Percentiles rank a stretch among this genome's conserved stretches.
Evolutionary conservation across 768 basidiomycete genomes (phyloP).

Genomic region (Termitomyces sp.): DNA sequence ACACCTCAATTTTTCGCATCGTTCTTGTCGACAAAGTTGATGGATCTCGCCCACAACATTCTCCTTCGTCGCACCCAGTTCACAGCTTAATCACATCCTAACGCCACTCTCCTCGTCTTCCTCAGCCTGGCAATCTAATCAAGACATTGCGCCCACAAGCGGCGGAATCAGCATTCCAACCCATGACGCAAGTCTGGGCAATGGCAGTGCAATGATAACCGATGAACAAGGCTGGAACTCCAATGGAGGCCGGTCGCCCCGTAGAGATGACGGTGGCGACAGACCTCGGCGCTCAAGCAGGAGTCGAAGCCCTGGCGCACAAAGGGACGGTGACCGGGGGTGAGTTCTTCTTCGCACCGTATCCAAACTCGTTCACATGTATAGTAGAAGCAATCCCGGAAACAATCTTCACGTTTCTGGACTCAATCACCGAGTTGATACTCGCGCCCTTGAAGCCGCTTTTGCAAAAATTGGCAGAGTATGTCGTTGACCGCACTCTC

Average conservation of each 20-base stretch:
- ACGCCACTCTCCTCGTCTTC: constrained; percentile 27
- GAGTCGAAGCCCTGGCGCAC: constrained; percentile 64
- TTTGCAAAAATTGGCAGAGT: constrained; percentile 89
- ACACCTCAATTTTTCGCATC: constrained; percentile 13
- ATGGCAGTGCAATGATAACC: constrained; percentile 37
- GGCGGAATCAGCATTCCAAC: constrained; percentile 63
- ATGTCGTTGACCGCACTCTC: constrained; percentile 20
- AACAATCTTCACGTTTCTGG: constrained; percentile 63
- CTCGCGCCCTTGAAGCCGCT: constrained; percentile 79
- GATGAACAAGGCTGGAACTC: constrained; percentile 54
- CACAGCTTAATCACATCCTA: constrained; percentile 31
- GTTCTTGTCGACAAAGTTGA: constrained; percentile 15
- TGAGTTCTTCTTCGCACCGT: constrained; percentile 30
- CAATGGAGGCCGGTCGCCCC: constrained; percentile 36
- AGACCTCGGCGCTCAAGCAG: constrained; percentile 63
- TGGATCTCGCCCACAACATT: constrained; percentile 12
- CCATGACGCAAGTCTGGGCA: constrained; percentile 35
- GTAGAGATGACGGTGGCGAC: constrained; percentile 34
- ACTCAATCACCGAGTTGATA: constrained; percentile 56
- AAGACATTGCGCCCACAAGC: constrained; percentile 69
- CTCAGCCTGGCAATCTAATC: constrained; percentile 72
- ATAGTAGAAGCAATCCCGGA: constrained; percentile 53
- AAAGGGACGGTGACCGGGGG: constrained; percentile 48
- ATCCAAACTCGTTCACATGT: constrained; percentile 2
- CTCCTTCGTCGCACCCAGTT: constrained; percentile 18